phyloP scores from a whole-genome alignment of 257 asterid genomes.

The Ballota nigra region DNA sequence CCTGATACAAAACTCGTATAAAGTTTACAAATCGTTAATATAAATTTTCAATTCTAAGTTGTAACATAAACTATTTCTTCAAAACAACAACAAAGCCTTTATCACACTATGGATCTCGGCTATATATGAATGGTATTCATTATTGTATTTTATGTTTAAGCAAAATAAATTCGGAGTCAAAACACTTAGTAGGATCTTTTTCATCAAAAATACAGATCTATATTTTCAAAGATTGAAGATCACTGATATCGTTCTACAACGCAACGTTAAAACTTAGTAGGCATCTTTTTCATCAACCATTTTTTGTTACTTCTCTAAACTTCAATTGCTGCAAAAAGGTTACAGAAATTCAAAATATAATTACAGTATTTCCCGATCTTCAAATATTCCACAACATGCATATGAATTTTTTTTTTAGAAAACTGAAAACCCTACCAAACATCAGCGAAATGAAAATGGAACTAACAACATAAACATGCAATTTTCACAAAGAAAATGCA shows the following conservation, averaged over 20 bases:
- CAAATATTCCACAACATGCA: slow-evolving; percentile 3
- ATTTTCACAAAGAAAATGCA: background rate
- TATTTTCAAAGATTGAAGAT: slow-evolving; percentile 60
- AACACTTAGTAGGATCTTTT: background rate
- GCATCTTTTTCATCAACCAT: too few species aligned
- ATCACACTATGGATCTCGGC: background rate
- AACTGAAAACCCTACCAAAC: slow-evolving; percentile 30
- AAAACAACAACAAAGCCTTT: background rate
- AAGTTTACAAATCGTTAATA: too few species aligned
- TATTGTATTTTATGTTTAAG: background rate
- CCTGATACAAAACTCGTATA: background rate
- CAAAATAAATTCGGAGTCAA: background rate
- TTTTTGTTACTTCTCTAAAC: too few species aligned
- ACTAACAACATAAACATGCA: background rate
- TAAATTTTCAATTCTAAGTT: too few species aligned
- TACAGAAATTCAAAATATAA: background rate
- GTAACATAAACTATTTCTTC: background rate
- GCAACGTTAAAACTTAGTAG: slow-evolving; percentile 58
- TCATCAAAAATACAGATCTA: slow-evolving; percentile 40
- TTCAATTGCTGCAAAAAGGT: slow-evolving; percentile 14
- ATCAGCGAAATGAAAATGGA: background rate
- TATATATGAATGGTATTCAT: background rate
- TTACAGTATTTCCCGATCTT: slow-evolving; percentile 11
- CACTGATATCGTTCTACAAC: slow-evolving; percentile 67
- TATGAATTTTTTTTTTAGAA: background rate